These are phyloP conservation scores for Myxozyma melibiosi DNA, from an alignment of 805 yeast species.

Conservation along the genomic window DNA sequence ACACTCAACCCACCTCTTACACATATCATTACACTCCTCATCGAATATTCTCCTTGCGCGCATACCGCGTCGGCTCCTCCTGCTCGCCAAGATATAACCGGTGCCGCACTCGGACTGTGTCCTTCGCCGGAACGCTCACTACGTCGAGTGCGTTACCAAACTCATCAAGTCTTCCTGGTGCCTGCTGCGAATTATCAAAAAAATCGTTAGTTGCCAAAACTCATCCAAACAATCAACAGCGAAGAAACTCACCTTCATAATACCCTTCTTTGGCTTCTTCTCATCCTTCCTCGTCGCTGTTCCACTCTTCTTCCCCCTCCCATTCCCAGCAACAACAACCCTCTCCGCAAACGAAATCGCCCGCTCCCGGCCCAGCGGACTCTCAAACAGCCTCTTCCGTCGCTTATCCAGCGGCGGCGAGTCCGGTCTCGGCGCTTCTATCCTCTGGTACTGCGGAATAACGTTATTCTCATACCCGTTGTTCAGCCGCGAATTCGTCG, in stretches of 20 bases:
- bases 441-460: constrained; percentile 25
- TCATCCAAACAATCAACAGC: background rate
- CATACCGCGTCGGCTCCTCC: constrained; percentile 29
- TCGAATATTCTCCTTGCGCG: constrained; percentile 14
- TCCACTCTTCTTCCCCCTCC: background rate
- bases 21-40: background rate
- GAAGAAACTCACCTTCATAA: constrained; percentile 17
- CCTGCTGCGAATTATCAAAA: background rate
- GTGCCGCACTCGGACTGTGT: constrained; percentile 24
- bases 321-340: background rate
- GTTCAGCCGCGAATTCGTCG: constrained; percentile 23
- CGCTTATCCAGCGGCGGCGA: constrained; percentile 29
- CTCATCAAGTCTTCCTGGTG: constrained; percentile 15
- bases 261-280: constrained; percentile 8
- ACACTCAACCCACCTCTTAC: too few species aligned
- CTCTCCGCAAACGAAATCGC: constrained; percentile 19
- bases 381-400: constrained; percentile 19
- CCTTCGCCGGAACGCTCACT: background rate
- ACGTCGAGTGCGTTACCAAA: constrained; percentile 23
- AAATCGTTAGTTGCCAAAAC: background rate
- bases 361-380: constrained; percentile 26
- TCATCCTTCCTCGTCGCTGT: background rate
- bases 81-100: constrained; percentile 25
- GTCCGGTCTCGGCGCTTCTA: constrained; percentile 27
- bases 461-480: constrained; percentile 44